phyloP scores from a whole-genome alignment of 345 rosid species.

The Hibiscus syriacus region DNA sequence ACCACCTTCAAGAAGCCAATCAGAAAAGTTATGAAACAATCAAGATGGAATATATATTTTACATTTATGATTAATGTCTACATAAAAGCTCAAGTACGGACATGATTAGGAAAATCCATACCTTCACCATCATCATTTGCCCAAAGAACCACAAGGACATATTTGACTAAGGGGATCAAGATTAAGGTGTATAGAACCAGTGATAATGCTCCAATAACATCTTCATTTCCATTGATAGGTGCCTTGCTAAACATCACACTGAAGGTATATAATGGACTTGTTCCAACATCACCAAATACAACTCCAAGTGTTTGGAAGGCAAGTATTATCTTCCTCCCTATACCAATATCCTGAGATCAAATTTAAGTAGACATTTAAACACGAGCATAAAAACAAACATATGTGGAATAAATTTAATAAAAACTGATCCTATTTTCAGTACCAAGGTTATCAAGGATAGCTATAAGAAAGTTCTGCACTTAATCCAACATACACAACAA shows the following conservation, averaged over 20 bases:
- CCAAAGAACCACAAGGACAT: slow-evolving; percentile 95
- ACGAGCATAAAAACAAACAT: background rate
- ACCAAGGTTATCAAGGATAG: background rate
- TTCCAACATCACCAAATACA: slow-evolving; percentile 99
- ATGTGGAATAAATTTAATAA: background rate
- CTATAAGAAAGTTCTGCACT: background rate
- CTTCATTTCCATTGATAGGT: slow-evolving; percentile 73
- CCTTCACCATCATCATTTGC: slow-evolving; percentile 99
- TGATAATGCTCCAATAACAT: slow-evolving; percentile 89
- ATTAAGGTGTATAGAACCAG: slow-evolving; percentile 82
- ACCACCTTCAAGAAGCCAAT: slow-evolving; percentile 55
- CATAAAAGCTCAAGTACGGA: background rate
- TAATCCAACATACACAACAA: background rate
- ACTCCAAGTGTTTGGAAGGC: slow-evolving; percentile 93
- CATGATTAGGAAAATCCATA: slow-evolving; percentile 17
- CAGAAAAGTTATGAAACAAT: background rate
- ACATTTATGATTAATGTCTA: background rate
- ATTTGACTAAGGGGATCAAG: slow-evolving; percentile 82
- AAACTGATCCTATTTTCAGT: background rate
- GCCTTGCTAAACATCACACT: slow-evolving; percentile 90
- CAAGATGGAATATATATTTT: background rate
- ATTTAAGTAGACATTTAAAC: background rate
- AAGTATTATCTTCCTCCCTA: slow-evolving; percentile 70
- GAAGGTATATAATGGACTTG: slow-evolving; percentile 92
- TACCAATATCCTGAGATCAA: slow-evolving; percentile 57